These are phyloP conservation scores for Pseudocercospora cruenta DNA, from an alignment of 2,329 filamentous ascomycete species.

Conservation along the genomic window DNA sequence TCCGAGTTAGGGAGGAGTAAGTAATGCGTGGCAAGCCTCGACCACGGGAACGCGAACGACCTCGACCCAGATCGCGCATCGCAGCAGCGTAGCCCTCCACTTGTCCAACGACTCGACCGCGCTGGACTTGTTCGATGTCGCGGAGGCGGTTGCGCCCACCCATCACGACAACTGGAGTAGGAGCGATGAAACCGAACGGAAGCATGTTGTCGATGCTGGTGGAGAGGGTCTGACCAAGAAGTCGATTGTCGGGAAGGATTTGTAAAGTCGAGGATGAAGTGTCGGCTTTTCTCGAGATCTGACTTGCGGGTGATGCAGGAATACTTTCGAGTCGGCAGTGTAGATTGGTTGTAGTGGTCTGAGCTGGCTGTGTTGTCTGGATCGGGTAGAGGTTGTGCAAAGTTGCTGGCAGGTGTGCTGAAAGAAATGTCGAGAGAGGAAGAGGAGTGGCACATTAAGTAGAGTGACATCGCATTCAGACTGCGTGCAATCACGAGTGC, in stretches of 20 bases:
- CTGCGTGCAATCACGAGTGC: neutral
- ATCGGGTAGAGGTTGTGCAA: neutral
- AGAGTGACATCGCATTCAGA: neutral
- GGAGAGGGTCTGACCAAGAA: too few relatives aligned
- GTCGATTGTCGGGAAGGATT: too few relatives aligned
- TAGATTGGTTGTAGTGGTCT: neutral
- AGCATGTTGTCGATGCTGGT: neutral
- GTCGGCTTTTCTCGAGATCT: too few relatives aligned
- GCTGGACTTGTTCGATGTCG: neutral
- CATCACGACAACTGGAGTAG: neutral
- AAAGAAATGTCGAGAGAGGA: neutral
- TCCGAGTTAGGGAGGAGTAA: neutral
- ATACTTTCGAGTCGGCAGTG: too few relatives aligned
- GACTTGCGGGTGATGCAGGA: too few relatives aligned
- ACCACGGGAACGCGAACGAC: neutral
- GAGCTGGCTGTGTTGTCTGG: neutral
- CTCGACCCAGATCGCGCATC: neutral
- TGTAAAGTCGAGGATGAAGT: too few relatives aligned
- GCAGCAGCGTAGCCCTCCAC: slow-evolving; percentile 9
- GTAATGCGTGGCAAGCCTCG: neutral
- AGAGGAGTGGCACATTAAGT: neutral
- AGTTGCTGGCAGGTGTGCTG: neutral
- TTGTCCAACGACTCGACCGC: slow-evolving; percentile 2
- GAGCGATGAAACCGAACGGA: neutral
- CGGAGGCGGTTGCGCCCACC: neutral